A percentile compares a stretch with the other conserved stretches of the same genome.
Conservation (phyloP, 2,329 filamentous ascomycete genomes). For the Knufia petricola region DNA sequence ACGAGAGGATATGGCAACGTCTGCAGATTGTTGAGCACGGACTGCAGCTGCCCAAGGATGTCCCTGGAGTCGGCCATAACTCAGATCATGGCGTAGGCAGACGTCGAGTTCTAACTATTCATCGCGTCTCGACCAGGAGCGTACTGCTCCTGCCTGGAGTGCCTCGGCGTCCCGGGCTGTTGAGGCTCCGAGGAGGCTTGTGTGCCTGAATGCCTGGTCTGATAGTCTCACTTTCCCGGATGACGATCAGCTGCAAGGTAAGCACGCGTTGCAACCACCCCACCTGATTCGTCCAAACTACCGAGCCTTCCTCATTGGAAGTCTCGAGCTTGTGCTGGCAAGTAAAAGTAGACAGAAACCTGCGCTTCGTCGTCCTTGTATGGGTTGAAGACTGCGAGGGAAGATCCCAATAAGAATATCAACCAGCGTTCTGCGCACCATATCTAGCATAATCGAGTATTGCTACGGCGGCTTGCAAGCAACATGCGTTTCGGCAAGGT, state of each 20-base stretch:
- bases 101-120: background rate
- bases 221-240: background rate
- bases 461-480: too few relatives aligned
- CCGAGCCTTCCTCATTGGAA: background rate
- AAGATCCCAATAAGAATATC: too few relatives aligned
- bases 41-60: slow-evolving; percentile 17
- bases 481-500: slow-evolving; percentile 89
- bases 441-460: too few relatives aligned
- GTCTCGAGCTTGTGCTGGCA: background rate
- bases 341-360: background rate
- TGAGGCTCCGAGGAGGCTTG: too few relatives aligned
- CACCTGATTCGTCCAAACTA: background rate
- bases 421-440: too few relatives aligned
- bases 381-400: too few relatives aligned
- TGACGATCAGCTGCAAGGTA: background rate
- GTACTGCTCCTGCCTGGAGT: background rate
- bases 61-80: slow-evolving; percentile 17
- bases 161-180: too few relatives aligned
- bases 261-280: background rate
- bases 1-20: slow-evolving; percentile 34
- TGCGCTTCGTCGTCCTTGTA: too few relatives aligned
- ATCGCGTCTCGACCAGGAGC: background rate
- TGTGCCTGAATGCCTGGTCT: too few relatives aligned
- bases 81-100: background rate
- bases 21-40: slow-evolving; percentile 14